A percentile compares a stretch with the other conserved stretches of the same genome.
phyloP scores from a whole-genome alignment of 2,329 filamentous ascomycete genomes.

The Arthrobotrys iridis region DNA sequence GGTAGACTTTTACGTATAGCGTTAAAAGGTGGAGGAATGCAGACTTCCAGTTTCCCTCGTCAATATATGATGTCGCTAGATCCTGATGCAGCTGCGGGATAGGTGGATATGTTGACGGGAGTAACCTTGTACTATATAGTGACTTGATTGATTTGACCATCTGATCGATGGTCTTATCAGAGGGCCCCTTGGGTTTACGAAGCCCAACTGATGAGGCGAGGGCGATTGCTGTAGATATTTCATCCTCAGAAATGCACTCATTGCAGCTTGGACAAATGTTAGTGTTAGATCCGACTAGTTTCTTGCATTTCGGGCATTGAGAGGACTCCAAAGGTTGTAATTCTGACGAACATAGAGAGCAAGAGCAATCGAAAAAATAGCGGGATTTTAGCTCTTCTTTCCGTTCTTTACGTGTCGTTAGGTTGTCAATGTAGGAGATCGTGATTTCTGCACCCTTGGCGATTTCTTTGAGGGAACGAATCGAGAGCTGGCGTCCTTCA shows the following conservation, averaged over 20 bases:
- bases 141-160: conserved; percentile 60
- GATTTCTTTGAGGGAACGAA: conserved; percentile 68
- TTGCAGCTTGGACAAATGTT: conserved; percentile 17
- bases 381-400: conserved; percentile 66
- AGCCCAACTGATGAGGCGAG: conserved; percentile 52
- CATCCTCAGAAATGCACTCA: conserved; percentile 54
- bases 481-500: conserved; percentile 65
- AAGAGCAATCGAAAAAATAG: conserved; percentile 71
- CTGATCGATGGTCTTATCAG: conserved; percentile 55
- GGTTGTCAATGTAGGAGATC: conserved; percentile 71
- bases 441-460: conserved; percentile 68
- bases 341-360: conserved; percentile 65
- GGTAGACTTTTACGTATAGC: conserved; percentile 66
- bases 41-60: conserved; percentile 62
- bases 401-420: conserved; percentile 66
- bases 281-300: conserved; percentile 15
- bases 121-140: conserved; percentile 62
- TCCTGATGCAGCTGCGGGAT: conserved; percentile 67
- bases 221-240: conserved; percentile 11
- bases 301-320: conserved; percentile 59
- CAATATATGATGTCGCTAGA: conserved; percentile 65
- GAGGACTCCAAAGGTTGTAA: conserved; percentile 62
- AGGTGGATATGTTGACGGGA: conserved; percentile 67
- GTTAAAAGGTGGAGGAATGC: conserved; percentile 67
- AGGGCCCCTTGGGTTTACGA: conserved; percentile 60